These are phyloP conservation scores for Escovopsis weberi DNA, from an alignment of 2,329 filamentous ascomycete genomes.

Conservation along the genomic window DNA sequence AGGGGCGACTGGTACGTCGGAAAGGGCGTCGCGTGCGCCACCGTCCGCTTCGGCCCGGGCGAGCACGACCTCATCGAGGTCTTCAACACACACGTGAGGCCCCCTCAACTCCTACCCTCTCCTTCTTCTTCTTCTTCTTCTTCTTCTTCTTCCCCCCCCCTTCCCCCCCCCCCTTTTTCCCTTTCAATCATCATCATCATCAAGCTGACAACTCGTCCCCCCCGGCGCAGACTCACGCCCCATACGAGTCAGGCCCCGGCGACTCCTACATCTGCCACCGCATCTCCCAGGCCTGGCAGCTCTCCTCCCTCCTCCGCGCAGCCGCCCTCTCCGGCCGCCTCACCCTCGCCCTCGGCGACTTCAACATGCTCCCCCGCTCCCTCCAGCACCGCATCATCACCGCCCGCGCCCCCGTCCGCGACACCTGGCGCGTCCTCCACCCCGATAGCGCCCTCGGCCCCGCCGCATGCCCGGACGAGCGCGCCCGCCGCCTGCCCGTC, in stretches of 20 bases:
- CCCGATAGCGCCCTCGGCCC: conserved; percentile 72
- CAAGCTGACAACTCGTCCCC: not conserved
- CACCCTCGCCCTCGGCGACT: conserved; percentile 78
- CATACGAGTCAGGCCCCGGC: conserved; percentile 64
- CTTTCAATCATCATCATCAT: too few relatives aligned
- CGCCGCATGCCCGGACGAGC: conserved; percentile 51
- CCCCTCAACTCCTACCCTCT: not conserved
- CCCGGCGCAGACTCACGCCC: conserved; percentile 50
- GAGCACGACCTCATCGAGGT: conserved; percentile 63
- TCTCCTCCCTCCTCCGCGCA: conserved; percentile 73
- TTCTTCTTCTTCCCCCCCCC: not conserved
- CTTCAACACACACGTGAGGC: conserved; percentile 72
- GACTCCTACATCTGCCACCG: conserved; percentile 86
- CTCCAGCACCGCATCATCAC: conserved; percentile 74
- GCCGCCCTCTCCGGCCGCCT: conserved; percentile 70
- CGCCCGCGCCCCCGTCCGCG: conserved; percentile 59
- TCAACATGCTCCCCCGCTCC: conserved; percentile 88
- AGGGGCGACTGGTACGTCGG: conserved; percentile 94
- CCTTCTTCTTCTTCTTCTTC: not conserved
- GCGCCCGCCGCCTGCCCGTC: conserved; percentile 47
- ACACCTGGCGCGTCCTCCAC: conserved; percentile 74
- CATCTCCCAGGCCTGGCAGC: conserved; percentile 87
- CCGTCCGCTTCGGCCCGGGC: conserved; percentile 54
- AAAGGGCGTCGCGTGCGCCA: conserved; percentile 79
- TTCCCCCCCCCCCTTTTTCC: too few relatives aligned